Evolutionary conservation across 2,329 filamentous ascomycete species (phyloP).

Genomic region (Cladosporium sp.): DNA sequence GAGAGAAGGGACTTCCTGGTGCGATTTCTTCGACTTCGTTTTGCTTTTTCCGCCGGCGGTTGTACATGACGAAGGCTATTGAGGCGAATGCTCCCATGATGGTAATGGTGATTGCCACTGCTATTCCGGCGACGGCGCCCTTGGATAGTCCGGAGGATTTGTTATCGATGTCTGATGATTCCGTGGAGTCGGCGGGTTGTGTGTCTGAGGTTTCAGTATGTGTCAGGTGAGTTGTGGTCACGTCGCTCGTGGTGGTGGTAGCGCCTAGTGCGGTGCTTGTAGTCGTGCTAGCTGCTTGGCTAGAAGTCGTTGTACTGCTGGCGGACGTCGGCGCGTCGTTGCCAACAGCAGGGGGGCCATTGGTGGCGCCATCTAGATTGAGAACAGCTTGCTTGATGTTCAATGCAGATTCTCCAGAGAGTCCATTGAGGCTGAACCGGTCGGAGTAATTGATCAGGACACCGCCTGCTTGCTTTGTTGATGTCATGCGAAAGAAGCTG

Average conservation of each 20-base stretch:
- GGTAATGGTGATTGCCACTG: not conserved
- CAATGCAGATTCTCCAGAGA: constrained; percentile 57
- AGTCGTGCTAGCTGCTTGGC: not conserved
- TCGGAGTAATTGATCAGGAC: constrained; percentile 57
- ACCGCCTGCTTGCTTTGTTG: constrained; percentile 50
- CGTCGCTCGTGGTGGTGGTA: no score
- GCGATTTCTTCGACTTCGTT: constrained; percentile 3
- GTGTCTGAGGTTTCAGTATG: not conserved
- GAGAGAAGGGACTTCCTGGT: not conserved
- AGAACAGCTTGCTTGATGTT: constrained; percentile 34
- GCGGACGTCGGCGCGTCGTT: constrained; percentile 16
- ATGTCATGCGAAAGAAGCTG: constrained; percentile 58
- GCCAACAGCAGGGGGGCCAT: constrained; percentile 35
- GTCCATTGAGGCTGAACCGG: constrained; percentile 61
- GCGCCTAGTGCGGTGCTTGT: not conserved
- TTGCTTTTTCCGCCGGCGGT: not conserved
- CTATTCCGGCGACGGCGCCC: constrained; percentile 1
- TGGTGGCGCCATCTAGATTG: constrained; percentile 35
- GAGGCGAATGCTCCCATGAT: not conserved
- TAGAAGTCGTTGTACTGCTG: not conserved
- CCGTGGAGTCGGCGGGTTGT: not conserved
- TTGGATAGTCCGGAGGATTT: not conserved
- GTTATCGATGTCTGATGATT: not conserved
- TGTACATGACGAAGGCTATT: not conserved
- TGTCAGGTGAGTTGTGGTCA: not conserved